Evolutionary conservation across 2,329 filamentous ascomycete species (phyloP).

Genomic region (Colletotrichum caudatum): DNA sequence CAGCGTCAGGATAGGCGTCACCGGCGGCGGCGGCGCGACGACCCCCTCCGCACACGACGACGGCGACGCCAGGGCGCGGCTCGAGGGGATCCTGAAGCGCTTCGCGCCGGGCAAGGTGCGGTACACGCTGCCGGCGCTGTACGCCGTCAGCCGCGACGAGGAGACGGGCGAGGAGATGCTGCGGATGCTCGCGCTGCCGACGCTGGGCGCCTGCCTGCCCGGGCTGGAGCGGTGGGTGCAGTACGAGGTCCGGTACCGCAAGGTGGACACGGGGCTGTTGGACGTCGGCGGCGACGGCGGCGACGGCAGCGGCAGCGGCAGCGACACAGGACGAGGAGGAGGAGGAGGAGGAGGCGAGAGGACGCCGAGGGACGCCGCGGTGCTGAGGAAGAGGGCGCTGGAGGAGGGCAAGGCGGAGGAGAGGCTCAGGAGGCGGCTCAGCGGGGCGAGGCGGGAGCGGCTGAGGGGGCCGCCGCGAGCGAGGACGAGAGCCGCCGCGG

Average conservation of each 20-base stretch:
- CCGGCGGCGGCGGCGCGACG: neutral
- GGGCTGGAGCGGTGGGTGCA: slow-evolving; percentile 61
- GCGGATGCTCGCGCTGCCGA: slow-evolving; percentile 65
- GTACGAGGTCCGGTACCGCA: slow-evolving; percentile 64
- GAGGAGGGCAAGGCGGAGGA: neutral
- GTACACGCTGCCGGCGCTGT: slow-evolving; percentile 68
- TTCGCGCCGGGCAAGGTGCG: slow-evolving; percentile 67
- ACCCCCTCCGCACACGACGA: neutral
- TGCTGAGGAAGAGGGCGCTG: neutral
- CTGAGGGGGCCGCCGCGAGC: neutral
- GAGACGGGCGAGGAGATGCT: slow-evolving; percentile 44
- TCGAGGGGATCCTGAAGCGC: slow-evolving; percentile 59
- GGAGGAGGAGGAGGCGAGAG: neutral
- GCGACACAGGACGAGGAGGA: no score
- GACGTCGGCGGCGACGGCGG: slow-evolving; percentile 9
- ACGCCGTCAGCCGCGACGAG: slow-evolving; percentile 53
- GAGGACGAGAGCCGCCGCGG: neutral
- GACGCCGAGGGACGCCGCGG: neutral
- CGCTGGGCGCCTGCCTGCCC: slow-evolving; percentile 61
- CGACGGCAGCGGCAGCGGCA: neutral
- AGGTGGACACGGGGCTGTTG: slow-evolving; percentile 58
- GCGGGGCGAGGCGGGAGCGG: neutral
- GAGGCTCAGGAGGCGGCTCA: slow-evolving; percentile 1
- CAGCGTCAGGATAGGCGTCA: neutral
- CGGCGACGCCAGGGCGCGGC: slow-evolving; percentile 46